These are phyloP conservation scores for Thelonectria discophora DNA, from an alignment of 2,329 filamentous ascomycete genomes.

Conservation along the genomic window DNA sequence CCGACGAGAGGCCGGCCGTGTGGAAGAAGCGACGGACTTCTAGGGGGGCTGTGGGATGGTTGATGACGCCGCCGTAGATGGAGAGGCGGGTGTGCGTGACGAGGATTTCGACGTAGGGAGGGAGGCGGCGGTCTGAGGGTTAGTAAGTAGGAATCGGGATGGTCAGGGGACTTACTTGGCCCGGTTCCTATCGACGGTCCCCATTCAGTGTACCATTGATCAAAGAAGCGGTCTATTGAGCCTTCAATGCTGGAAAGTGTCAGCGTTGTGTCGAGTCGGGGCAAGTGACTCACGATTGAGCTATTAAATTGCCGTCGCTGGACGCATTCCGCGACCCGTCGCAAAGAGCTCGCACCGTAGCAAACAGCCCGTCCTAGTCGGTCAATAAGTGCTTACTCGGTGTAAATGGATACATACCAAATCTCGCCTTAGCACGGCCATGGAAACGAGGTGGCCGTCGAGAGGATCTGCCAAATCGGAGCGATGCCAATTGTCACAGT, in stretches of 20 bases:
- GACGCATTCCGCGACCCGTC: constrained; percentile 61
- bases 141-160: constrained; percentile 18
- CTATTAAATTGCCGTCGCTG: constrained; percentile 62
- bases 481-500: constrained; percentile 75
- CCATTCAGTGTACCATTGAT: constrained; percentile 72
- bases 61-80: constrained; percentile 79
- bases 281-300: constrained; percentile 55
- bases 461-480: constrained; percentile 70
- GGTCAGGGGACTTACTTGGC: constrained; percentile 51
- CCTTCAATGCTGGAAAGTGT: constrained; percentile 57
- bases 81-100: constrained; percentile 77
- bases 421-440: constrained; percentile 74
- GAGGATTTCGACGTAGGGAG: constrained; percentile 79
- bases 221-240: constrained; percentile 72
- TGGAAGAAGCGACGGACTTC: constrained; percentile 79
- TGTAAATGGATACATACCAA: constrained; percentile 55
- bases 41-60: constrained; percentile 74
- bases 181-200: constrained; percentile 63
- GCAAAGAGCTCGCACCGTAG: constrained; percentile 66
- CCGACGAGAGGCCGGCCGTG: constrained; percentile 74
- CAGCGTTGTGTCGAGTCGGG: constrained; percentile 4
- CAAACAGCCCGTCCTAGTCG: constrained; percentile 62
- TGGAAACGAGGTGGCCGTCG: constrained; percentile 76
- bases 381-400: constrained; percentile 11
- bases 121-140: constrained; percentile 61